Percentiles rank a stretch among this genome's conserved stretches.
Conservation (phyloP, 2,329 filamentous ascomycete species). For the Aspergillus sp. region DNA sequence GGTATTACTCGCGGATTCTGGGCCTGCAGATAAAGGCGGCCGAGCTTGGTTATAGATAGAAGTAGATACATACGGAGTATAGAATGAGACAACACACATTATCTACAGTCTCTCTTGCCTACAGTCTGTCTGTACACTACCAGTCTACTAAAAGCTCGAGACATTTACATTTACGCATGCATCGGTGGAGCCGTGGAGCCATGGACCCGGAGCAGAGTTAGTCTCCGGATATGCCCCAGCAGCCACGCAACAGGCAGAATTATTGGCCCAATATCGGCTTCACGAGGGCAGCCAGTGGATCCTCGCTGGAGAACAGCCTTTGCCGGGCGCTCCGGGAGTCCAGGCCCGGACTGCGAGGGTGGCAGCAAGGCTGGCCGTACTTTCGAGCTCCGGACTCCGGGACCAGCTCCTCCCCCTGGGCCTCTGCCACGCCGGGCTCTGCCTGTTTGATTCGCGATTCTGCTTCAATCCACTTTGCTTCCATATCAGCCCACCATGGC, state of each 20-base stretch:
- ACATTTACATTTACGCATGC: not conserved
- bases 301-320: too few species aligned
- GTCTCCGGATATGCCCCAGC: not conserved
- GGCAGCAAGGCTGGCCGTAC: not conserved
- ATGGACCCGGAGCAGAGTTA: not conserved
- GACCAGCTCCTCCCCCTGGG: not conserved
- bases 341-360: too few species aligned
- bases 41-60: constrained; percentile 21
- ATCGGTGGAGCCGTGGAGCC: too few species aligned
- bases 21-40: constrained; percentile 52
- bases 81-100: too few species aligned
- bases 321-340: too few species aligned
- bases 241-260: not conserved
- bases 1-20: constrained; percentile 59
- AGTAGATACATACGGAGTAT: not conserved
- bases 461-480: not conserved
- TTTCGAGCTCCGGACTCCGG: not conserved
- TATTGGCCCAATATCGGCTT: not conserved
- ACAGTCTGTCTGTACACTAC: too few species aligned
- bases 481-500: not conserved
- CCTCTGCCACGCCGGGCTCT: not conserved
- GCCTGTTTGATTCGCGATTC: not conserved
- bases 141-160: too few species aligned
- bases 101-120: too few species aligned
- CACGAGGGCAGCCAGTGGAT: not conserved